phyloP scores from a whole-genome alignment of 2,329 filamentous ascomycete species.

The Thielaviopsis euricoi region DNA sequence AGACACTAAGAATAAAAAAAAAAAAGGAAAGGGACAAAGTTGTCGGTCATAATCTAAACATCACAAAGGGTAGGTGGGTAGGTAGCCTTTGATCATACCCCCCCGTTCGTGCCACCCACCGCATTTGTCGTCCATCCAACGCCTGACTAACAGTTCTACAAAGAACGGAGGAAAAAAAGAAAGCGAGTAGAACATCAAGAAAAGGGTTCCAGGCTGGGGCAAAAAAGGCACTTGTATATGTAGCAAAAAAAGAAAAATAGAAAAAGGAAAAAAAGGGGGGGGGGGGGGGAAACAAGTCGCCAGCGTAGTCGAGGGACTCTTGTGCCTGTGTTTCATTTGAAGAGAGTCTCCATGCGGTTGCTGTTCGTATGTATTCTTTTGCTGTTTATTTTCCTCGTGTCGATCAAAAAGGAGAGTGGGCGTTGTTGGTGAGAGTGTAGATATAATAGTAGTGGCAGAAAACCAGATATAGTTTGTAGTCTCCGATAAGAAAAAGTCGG shows the following conservation, averaged over 20 bases:
- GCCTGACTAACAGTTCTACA: background rate
- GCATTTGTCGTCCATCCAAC: background rate
- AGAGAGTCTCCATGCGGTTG: background rate
- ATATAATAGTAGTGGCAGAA: background rate
- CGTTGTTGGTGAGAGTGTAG: background rate
- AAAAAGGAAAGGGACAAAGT: background rate
- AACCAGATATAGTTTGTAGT: background rate
- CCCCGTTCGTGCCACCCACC: background rate
- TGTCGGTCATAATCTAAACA: constrained; percentile 8
- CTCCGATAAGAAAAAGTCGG: background rate
- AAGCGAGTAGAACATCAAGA: background rate
- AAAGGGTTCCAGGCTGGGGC: background rate
- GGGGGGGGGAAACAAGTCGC: background rate
- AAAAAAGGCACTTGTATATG: background rate
- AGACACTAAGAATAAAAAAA: constrained; percentile 1
- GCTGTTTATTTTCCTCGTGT: background rate
- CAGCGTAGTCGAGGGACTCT: background rate
- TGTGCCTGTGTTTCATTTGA: background rate
- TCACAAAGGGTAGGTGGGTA: no score
- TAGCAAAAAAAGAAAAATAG: constrained; percentile 13
- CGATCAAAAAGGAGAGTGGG: background rate
- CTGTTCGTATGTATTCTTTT: background rate
- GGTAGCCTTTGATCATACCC: background rate
- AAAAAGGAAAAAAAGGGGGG: background rate
- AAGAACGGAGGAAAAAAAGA: constrained; percentile 7